Percentiles rank a stretch among this genome's conserved stretches.
Conservation (phyloP, 208 protist genomes). For the Blechomonas ayalai region DNA sequence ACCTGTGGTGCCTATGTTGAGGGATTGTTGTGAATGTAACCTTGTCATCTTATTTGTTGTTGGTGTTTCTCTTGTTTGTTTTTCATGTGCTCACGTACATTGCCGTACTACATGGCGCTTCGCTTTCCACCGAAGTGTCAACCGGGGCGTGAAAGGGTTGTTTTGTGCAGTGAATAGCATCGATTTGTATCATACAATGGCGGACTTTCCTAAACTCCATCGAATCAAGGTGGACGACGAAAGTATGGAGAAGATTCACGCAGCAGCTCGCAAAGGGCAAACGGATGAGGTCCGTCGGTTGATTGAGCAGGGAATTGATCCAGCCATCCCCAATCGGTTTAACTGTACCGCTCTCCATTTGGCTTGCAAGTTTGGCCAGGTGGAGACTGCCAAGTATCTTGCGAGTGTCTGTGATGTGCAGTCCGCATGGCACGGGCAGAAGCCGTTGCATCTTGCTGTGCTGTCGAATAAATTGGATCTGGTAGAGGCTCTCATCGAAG, state of each 20-base stretch:
- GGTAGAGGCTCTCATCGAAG: constrained; percentile 50
- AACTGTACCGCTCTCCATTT: constrained; percentile 84
- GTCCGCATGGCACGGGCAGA: constrained; percentile 71
- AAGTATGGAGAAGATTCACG: constrained; percentile 87
- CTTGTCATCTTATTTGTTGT: no score
- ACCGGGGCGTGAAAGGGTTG: no score
- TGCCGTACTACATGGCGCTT: no score
- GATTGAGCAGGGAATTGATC: constrained; percentile 57
- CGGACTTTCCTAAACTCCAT: constrained; percentile 56
- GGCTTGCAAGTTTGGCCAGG: constrained; percentile 73
- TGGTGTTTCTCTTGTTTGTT: no score
- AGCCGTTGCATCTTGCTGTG: constrained; percentile 76
- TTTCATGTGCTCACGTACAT: no score
- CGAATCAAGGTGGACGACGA: constrained; percentile 79
- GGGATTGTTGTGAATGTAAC: no score
- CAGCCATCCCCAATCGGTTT: constrained; percentile 74
- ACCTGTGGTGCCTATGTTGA: no score
- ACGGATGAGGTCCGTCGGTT: constrained; percentile 72
- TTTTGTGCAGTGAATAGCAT: no score
- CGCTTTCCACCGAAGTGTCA: no score
- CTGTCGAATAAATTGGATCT: constrained; percentile 57
- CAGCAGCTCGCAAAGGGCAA: constrained; percentile 67
- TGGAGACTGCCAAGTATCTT: constrained; percentile 63
- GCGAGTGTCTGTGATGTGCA: constrained; percentile 45
- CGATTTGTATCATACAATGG: constrained; percentile 23